phyloP scores from a whole-genome alignment of 2,329 filamentous ascomycete genomes.

The Pestalotiopsis sp. region DNA sequence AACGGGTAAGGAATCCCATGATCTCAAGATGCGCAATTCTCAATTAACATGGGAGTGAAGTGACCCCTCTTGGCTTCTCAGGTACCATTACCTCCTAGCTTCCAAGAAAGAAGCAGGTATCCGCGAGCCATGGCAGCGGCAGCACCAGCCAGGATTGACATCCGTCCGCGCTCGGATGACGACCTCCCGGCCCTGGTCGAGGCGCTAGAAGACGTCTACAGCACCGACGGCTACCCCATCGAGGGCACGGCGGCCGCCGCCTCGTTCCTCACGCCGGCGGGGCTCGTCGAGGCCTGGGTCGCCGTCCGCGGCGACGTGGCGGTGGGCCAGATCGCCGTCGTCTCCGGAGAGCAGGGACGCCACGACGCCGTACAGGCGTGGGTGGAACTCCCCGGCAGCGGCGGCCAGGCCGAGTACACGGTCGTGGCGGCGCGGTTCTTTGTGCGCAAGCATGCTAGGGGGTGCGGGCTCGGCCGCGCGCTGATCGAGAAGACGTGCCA shows the following conservation, averaged over 20 bases:
- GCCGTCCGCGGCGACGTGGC: background rate
- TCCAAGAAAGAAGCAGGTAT: background rate
- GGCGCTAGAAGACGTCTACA: slow-evolving; percentile 19
- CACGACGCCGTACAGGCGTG: background rate
- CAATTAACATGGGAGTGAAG: background rate
- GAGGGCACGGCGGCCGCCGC: slow-evolving; percentile 9
- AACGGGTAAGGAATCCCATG: background rate
- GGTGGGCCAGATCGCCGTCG: slow-evolving; percentile 3
- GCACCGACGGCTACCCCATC: slow-evolving; percentile 22
- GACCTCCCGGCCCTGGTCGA: slow-evolving; percentile 20
- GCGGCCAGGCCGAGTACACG: background rate
- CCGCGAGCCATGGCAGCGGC: background rate
- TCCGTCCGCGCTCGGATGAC: slow-evolving; percentile 19
- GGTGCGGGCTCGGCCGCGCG: background rate
- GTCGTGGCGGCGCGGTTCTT: slow-evolving; percentile 11
- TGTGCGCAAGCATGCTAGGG: background rate
- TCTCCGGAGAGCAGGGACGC: background rate
- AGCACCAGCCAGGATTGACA: background rate
- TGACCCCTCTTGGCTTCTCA: background rate
- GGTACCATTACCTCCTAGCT: background rate
- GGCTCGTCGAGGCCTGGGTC: slow-evolving; percentile 8
- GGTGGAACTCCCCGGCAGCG: background rate
- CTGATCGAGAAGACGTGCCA: slow-evolving; percentile 2
- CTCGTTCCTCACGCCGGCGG: background rate
- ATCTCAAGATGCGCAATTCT: background rate